These are phyloP conservation scores for Mallotus repandus DNA, from an alignment of 441 rosid genomes.

Conservation along the genomic window DNA sequence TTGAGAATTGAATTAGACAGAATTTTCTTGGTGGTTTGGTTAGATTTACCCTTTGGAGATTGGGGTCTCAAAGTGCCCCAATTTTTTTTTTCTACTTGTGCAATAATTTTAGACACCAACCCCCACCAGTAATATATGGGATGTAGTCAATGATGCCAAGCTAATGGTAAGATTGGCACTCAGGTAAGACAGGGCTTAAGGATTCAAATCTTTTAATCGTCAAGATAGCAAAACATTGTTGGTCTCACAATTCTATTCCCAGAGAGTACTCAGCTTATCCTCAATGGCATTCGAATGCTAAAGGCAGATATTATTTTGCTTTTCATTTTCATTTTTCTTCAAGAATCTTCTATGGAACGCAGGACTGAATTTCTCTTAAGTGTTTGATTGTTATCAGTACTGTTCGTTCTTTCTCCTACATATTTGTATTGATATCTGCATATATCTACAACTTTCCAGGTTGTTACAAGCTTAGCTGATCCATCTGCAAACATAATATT, in stretches of 20 bases:
- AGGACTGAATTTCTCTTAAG: neutral
- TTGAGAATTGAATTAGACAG: neutral
- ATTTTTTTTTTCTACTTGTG: neutral
- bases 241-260: no score
- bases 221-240: no score
- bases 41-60: neutral
- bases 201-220: no score
- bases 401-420: neutral
- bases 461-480: slow-evolving; percentile 94
- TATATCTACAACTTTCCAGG: slow-evolving; percentile 41
- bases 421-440: neutral
- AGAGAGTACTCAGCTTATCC: neutral
- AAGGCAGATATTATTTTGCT: neutral
- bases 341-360: neutral
- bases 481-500: slow-evolving; percentile 98
- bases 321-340: neutral
- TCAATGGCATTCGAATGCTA: neutral
- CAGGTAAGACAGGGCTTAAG: neutral
- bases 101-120: neutral
- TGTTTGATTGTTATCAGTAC: neutral
- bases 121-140: neutral
- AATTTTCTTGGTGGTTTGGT: neutral
- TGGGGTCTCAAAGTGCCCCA: neutral
- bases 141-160: neutral
- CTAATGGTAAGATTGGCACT: neutral